Evolutionary conservation across 2,329 filamentous ascomycete species (phyloP), one percentile per base, ranked within the genome.

Genomic region (Fusarium torulosum): DNA sequence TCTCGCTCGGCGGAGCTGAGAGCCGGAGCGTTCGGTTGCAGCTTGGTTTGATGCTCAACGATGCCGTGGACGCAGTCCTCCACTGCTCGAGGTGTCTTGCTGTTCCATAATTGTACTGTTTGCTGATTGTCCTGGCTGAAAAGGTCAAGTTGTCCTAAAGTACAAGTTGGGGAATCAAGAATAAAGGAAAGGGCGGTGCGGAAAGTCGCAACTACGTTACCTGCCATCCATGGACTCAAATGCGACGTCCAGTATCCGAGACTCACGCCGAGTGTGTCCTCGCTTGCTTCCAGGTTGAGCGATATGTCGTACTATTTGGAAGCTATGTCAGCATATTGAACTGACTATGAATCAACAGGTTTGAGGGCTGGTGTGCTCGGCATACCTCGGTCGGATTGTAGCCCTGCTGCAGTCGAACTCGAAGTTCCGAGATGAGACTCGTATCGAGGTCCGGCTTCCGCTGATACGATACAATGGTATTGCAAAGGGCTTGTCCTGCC

Each of bases 81-180:
- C 47, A 51, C 47, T 51, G 47, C 47, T 51, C 25, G 47, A 41
- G 47, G 47, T 42, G 47, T 51, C 47, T 51, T 51, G 47, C 47
- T 51, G 47, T 51, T 51, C 47, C 47, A 51, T 51, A 33, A 42
- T 31, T 51, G 37, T 51, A 51, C 47, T 51, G 47, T 51, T 51
- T 51, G 37, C 47, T 51, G 47, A 51, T 51, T 51, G 37, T 51
- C 47, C 47, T 51, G 47, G 47, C 47, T 51, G 37, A 51, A 51
- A 51, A 51, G 47, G 47, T 51, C 47, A 51, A 51, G 47, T 51
- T 51, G 47, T 51, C 47, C 47, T 51, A 51, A 51, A 51, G 47
- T 51, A 51, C 47, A 51, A 41, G 47, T 51, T 51, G 47, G 47
- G 47, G 47, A 51, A 51, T 51, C 47, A 42, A 51, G 47, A 51